These are phyloP conservation scores for Leishmania turanica DNA, from an alignment of 208 protist species.

Conservation along the genomic window DNA sequence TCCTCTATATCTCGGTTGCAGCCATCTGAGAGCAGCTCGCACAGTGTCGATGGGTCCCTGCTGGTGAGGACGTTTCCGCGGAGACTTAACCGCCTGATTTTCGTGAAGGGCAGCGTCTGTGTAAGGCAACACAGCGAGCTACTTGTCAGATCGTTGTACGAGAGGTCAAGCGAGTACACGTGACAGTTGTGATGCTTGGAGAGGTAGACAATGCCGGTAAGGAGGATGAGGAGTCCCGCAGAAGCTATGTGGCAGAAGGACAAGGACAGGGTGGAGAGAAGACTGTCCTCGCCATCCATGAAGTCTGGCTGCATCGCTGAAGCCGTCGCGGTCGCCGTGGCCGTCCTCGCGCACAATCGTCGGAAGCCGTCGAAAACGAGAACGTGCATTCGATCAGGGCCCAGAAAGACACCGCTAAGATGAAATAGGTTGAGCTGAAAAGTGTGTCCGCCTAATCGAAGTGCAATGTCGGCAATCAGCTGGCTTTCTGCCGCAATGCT, in stretches of 20 bases:
- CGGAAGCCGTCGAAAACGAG: constrained; percentile 71
- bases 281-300: background rate
- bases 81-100: constrained; percentile 54
- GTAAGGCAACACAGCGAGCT: constrained; percentile 53
- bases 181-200: background rate
- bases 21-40: constrained; percentile 72
- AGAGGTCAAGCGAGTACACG: constrained; percentile 58
- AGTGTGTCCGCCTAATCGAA: constrained; percentile 36
- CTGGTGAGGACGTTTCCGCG: constrained; percentile 74
- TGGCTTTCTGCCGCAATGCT: constrained; percentile 43
- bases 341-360: background rate
- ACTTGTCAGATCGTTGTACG: constrained; percentile 64
- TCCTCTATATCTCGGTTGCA: constrained; percentile 55
- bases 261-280: constrained; percentile 65
- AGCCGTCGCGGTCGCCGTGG: background rate
- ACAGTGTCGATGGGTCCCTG: constrained; percentile 35
- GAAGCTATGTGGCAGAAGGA: constrained; percentile 69
- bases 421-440: constrained; percentile 62
- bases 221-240: constrained; percentile 58
- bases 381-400: constrained; percentile 60
- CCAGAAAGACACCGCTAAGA: constrained; percentile 59
- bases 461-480: constrained; percentile 64
- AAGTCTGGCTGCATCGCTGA: background rate
- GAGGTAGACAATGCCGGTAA: constrained; percentile 41
- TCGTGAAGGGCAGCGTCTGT: constrained; percentile 49